Conservation (phyloP, 768 basidiomycete species). For the Podaxis carcinomalis region DNA sequence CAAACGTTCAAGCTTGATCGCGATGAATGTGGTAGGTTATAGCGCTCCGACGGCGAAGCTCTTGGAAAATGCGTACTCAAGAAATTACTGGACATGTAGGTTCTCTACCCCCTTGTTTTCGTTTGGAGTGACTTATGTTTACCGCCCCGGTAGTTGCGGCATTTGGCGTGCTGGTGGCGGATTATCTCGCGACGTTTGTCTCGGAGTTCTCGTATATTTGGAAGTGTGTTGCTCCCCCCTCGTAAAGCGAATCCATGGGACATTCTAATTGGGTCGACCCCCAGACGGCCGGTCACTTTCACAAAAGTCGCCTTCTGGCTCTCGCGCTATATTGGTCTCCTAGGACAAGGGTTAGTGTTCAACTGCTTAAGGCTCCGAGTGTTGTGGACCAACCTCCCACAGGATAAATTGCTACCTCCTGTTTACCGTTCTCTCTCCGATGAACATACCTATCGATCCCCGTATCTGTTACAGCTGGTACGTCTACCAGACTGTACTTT, state of each 20-base stretch:
- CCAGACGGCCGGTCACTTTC: conserved; percentile 2
- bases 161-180: not conserved
- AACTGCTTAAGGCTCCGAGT: too few species aligned
- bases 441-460: conserved; percentile 6
- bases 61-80: not conserved
- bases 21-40: not conserved
- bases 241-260: not conserved
- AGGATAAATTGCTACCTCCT: conserved; percentile 2
- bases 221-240: not conserved
- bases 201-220: conserved; percentile 1
- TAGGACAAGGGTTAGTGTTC: conserved; percentile 14
- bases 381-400: too few species aligned
- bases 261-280: too few species aligned
- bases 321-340: conserved; percentile 15
- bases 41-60: not conserved
- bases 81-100: conserved; percentile 4
- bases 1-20: too few species aligned
- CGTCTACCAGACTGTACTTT: conserved; percentile 12
- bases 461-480: conserved; percentile 11
- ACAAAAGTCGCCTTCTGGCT: conserved; percentile 11
- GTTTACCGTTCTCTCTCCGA: not conserved
- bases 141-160: not conserved
- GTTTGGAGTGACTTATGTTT: not conserved
- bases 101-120: not conserved
- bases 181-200: not conserved